These are phyloP conservation scores for Dactylonectria macrodidyma DNA, from an alignment of 2,329 filamentous ascomycete genomes.

Conservation along the genomic window DNA sequence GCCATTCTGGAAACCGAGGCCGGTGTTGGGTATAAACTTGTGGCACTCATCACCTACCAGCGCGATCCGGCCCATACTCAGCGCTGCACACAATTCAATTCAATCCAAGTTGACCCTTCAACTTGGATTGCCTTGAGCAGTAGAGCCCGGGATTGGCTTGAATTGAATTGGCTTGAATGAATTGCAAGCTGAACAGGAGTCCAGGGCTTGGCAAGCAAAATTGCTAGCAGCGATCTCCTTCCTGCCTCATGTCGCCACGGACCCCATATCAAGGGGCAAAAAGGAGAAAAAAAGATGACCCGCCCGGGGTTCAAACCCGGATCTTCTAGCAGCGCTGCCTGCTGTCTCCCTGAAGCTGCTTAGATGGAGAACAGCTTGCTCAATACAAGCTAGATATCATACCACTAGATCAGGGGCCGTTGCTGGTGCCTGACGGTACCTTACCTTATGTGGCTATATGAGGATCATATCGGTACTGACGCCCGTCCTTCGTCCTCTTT, in stretches of 20 bases:
- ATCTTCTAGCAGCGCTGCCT: background rate
- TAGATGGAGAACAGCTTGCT: no score
- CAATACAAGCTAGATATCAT: no score
- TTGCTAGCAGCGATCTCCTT: background rate
- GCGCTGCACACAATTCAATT: background rate
- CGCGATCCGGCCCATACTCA: background rate
- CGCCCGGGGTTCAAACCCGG: background rate
- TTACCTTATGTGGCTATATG: no score
- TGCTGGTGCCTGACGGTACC: no score
- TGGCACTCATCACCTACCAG: no score
- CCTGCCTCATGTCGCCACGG: background rate
- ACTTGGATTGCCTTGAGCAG: background rate
- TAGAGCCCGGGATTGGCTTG: background rate
- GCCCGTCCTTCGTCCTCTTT: no score
- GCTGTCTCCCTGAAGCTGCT: background rate
- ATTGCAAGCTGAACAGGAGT: background rate
- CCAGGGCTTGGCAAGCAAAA: background rate
- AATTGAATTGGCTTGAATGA: background rate
- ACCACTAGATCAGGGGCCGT: no score
- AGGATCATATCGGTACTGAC: no score
- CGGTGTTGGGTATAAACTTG: constrained; percentile 52
- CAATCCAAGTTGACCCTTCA: background rate
- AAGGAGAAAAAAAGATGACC: background rate
- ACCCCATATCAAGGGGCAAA: background rate
- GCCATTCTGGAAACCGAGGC: constrained; percentile 49